Base-by-base conservation (phyloP, 1,284 basidiomycete genomes). In the Marasmius oreades region DNA sequence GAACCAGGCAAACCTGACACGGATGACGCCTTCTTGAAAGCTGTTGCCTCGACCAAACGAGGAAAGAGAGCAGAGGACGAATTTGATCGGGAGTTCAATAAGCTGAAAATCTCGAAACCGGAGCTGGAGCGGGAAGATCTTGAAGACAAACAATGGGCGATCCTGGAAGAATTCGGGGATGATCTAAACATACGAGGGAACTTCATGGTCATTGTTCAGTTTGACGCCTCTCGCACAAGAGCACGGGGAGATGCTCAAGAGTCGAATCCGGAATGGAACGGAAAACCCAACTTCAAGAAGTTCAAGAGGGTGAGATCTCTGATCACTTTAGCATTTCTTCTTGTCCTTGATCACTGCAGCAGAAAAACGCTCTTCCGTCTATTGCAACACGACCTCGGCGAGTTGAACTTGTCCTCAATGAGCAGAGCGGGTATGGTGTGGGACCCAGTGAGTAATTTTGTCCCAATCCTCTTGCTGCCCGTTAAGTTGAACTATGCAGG, bases 21-120 rank as follows among this genome's bases (percentile, higher is more conserved):
- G 24, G 89, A 91, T 62, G 74, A 73, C 2, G 79, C 77, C 0
- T 91, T 92, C 66, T 73, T 91, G 23, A 85, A 82, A 61, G 90
- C 89, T 0, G 73, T 91, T 42, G 86, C 89, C 18, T 88, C 87
- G 5, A 87, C 74, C 33, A 90, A 87, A 63, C 77, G 77, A n/a
- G 86, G 84, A 6, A 90, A 87, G 73, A 81, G 77, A 62, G 62
- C 69, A 1, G 88, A 89, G 66, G 90, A 93, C 65, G 76, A 79
- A 10, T 90, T 93, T 59, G 92, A 94, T 69, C 79, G 85, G 42
- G 92, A 93, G 62, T 94, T 95, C 68, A 93, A 93, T 67, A 82
- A 88, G 55, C 73, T 94, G 53, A 82, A 82, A 59, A 90, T 95
- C 48, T 80, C 86, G 4, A 90, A 86, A 68, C 85, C 90, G 1